Evolutionary conservation across 306 rosid species (phyloP).

Genomic region (Trifolium dubium): DNA sequence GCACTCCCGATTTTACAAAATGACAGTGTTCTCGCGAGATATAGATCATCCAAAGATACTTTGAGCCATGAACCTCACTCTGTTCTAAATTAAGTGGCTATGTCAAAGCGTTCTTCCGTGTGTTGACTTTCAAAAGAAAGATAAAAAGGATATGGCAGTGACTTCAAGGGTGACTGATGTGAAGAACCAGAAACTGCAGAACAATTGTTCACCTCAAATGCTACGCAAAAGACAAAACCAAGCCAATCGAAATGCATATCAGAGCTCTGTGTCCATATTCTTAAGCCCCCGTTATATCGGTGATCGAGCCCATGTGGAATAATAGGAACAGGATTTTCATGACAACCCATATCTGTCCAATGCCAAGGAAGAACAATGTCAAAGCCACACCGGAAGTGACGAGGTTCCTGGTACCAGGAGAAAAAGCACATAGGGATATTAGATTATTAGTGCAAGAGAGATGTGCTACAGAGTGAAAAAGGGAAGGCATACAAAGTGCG

Average conservation of each 20-base stretch:
- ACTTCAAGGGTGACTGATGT: background rate
- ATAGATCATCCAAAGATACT: conserved; percentile 17
- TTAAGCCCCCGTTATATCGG: background rate
- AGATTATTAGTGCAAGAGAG: background rate
- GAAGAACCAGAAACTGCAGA: background rate
- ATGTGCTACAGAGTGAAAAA: too few species aligned
- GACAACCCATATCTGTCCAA: background rate
- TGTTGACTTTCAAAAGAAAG: conserved; percentile 33
- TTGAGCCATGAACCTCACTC: background rate
- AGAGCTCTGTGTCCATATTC: background rate
- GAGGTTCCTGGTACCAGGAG: background rate
- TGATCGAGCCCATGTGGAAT: background rate
- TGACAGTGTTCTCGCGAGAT: conserved; percentile 20
- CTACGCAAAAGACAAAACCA: conserved; percentile 20
- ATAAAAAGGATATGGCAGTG: background rate
- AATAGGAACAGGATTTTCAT: too few species aligned
- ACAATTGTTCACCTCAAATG: background rate
- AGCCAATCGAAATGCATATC: background rate
- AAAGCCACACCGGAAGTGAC: conserved; percentile 35
- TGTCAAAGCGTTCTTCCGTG: background rate
- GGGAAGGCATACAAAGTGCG: too few species aligned
- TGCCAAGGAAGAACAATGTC: conserved; percentile 10
- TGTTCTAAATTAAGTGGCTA: background rate
- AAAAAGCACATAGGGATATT: background rate
- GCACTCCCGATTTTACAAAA: conserved; percentile 1